These are phyloP conservation scores for Pichia norvegensis DNA, from an alignment of 1,139 yeast genomes.

Conservation along the genomic window DNA sequence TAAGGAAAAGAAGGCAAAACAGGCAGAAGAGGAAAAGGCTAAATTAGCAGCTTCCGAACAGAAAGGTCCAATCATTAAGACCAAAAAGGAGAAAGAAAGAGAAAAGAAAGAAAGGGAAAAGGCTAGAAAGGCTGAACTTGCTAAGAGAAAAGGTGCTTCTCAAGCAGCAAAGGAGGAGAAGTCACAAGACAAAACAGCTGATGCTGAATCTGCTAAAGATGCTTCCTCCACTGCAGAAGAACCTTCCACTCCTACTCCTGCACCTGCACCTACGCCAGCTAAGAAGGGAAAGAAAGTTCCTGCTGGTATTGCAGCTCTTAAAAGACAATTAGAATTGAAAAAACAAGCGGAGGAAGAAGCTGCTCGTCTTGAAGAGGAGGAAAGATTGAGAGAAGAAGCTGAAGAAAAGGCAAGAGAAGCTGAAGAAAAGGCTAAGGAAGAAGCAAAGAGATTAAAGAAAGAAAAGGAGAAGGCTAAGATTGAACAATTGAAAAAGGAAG, in stretches of 20 bases:
- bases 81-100: constrained; percentile 95
- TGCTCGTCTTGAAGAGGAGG: constrained; percentile 54
- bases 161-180: constrained; percentile 29
- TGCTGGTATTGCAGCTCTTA: constrained; percentile 75
- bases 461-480: constrained; percentile 77
- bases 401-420: constrained; percentile 43
- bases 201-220: constrained; percentile 1
- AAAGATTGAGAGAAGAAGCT: constrained; percentile 52
- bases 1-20: constrained; percentile 30
- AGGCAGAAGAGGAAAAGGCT: constrained; percentile 31
- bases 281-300: constrained; percentile 55
- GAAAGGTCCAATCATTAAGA: constrained; percentile 63
- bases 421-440: constrained; percentile 57
- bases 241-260: constrained; percentile 22
- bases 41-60: constrained; percentile 29
- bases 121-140: constrained; percentile 85
- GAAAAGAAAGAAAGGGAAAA: constrained; percentile 97
- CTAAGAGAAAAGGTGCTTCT: constrained; percentile 77
- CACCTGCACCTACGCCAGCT: constrained; percentile 11
- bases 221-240: constrained; percentile 14
- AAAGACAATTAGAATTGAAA: constrained; percentile 77
- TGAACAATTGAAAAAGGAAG: constrained; percentile 85
- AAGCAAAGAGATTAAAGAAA: constrained; percentile 63
- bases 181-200: constrained; percentile 19
- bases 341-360: constrained; percentile 76